Percentiles rank a stretch among this genome's conserved stretches.
Evolutionary conservation across 164 flowering plant genomes (phyloP).

Genomic region (Houttuynia cordata): DNA sequence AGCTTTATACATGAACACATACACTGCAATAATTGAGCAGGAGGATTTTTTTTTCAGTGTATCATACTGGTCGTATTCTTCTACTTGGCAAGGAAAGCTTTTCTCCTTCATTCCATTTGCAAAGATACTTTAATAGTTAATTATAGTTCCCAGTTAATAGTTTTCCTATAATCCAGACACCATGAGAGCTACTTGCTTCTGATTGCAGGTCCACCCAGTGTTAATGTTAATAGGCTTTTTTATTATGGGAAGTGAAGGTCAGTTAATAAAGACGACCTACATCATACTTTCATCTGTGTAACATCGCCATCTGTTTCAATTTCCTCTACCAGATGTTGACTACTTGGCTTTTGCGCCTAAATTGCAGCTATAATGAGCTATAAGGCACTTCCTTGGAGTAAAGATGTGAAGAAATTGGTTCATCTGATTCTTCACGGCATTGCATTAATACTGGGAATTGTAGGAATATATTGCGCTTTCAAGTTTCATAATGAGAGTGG

Average conservation of each 20-base stretch:
- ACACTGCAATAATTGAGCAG: no score
- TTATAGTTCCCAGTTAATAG: neutral
- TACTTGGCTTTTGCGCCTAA: neutral
- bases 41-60: no score
- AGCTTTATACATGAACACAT: no score
- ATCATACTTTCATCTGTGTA: no score
- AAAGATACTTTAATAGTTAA: no score
- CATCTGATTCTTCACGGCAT: slow-evolving; percentile 67
- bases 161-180: no score
- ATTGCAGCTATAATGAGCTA: slow-evolving; percentile 80
- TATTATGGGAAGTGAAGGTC: slow-evolving; percentile 94
- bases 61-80: no score
- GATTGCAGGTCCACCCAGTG: slow-evolving; percentile 79
- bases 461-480: slow-evolving; percentile 76
- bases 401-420: slow-evolving; percentile 64
- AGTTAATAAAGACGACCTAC: slow-evolving; percentile 1
- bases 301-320: neutral
- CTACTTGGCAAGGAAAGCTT: no score
- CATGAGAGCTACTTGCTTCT: neutral
- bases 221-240: slow-evolving; percentile 84
- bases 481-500: slow-evolving; percentile 73
- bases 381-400: slow-evolving; percentile 54
- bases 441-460: slow-evolving; percentile 64
- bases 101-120: no score
- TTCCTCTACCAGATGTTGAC: no score